A percentile compares a stretch with the other conserved stretches of the same genome.
Conservation (phyloP, 2,329 filamentous ascomycete species). For the Phialophora verrucosa region DNA sequence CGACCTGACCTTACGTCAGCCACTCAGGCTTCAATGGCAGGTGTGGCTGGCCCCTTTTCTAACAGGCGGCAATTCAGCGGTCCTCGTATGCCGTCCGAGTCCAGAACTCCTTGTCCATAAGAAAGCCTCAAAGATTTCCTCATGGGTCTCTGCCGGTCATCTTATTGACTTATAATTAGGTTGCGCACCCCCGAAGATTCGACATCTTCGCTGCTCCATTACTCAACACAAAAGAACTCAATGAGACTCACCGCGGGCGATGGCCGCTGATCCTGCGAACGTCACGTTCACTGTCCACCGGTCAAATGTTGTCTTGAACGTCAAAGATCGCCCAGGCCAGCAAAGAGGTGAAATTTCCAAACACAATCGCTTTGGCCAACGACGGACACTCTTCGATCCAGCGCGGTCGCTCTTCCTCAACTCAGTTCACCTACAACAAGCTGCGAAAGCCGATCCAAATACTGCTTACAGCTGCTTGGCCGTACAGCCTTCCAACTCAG, state of each 20-base stretch:
- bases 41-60: conserved; percentile 7
- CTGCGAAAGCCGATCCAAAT: not conserved
- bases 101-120: not conserved
- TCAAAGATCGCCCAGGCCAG: not conserved
- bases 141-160: conserved; percentile 2
- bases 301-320: not conserved
- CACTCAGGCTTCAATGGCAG: conserved; percentile 2
- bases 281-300: not conserved
- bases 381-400: not conserved
- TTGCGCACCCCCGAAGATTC: not conserved
- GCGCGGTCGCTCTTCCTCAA: not conserved
- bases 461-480: not conserved
- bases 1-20: conserved; percentile 23
- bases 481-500: not conserved
- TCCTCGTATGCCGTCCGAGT: not conserved
- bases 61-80: conserved; percentile 12
- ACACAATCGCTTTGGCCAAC: not conserved
- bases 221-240: not conserved
- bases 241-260: not conserved
- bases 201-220: not conserved
- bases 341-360: not conserved
- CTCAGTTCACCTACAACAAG: not conserved
- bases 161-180: conserved; percentile 9
- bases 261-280: not conserved
- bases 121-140: not conserved